Conservation (phyloP, 164 flowering plant species). For the Tetrastigma voinierianum region DNA sequence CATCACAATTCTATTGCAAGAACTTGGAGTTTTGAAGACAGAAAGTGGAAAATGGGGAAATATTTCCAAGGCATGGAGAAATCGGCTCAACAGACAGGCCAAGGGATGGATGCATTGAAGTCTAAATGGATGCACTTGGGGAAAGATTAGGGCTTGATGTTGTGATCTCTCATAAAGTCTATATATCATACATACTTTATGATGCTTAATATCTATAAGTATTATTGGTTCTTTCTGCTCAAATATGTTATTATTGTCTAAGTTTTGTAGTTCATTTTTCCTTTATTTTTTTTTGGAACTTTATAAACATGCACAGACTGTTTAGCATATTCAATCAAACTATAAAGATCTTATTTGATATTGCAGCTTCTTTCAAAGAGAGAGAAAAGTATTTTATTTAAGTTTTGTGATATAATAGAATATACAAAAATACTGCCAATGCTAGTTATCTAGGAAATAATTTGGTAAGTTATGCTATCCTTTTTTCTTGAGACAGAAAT, state of each 20-base stretch:
- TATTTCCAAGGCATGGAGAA: conserved; percentile 35
- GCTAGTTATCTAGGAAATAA: too few species aligned
- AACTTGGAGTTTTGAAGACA: conserved; percentile 54
- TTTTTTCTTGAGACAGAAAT: not conserved
- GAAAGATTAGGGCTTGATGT: conserved; percentile 95
- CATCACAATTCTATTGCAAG: conserved; percentile 60
- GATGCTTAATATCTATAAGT: not conserved
- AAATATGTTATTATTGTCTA: too few species aligned
- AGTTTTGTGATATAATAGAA: too few species aligned
- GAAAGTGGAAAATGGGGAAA: conserved; percentile 34
- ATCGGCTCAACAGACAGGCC: conserved; percentile 29
- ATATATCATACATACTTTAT: conserved; percentile 36
- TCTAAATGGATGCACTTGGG: conserved; percentile 90
- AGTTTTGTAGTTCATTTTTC: too few species aligned
- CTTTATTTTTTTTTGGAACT: too few species aligned
- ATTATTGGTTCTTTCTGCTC: too few species aligned
- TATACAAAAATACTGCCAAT: too few species aligned
- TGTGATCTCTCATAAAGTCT: conserved; percentile 32
- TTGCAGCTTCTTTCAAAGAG: too few species aligned
- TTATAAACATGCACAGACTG: too few species aligned
- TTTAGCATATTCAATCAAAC: too few species aligned
- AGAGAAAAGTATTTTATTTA: too few species aligned
- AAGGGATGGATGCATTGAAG: conserved; percentile 48
- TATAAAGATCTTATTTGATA: too few species aligned
- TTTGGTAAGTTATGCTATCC: not conserved